Evolutionary conservation across 306 rosid genomes (phyloP), one percentile per base, ranked within the genome.

Genomic region (Vigna reflexopilosa): DNA sequence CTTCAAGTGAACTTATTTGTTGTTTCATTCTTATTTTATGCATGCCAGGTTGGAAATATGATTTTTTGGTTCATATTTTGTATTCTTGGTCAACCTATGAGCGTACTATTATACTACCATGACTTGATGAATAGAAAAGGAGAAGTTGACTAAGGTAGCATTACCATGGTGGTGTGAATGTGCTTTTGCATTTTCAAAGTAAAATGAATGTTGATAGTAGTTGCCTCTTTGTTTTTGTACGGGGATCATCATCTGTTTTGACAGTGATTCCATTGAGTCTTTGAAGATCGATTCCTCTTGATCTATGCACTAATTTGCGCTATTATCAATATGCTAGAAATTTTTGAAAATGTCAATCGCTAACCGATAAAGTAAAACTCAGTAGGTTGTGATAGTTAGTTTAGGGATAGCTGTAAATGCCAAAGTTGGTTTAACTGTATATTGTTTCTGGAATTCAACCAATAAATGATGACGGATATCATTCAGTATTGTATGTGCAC

Each of bases 81-180:
- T 71, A 95, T 95, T 81, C 87, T 95, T 36, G 99, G 99, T 22
- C 99, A 95, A 84, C 99, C 98, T 5, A 95, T 89, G 98, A 88
- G 93, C 48, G 81, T 95, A 70, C 88, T 95, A 66, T 85, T 95
- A 5, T 95, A 95, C 78, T 95, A 95, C 86, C 99, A 95, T 20
- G 99, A 95, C 87, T 78, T 93, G 91, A 88, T 95, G 96, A 95
- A 91, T 85, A 83, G 92, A 71, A 86, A 89, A 66, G 92, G 89
- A 76, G 75, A 77, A 77, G 38, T 67, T n/a, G 85, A 85, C 62
- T 86, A 78, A 86, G 64, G 52, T 66, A 38, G 22, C 7, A 30
- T 24, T 22, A 6, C 70, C 78, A 52, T 51, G 72, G 6, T 45
- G 58, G 38, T 24, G 30, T 50, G 67, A 81, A 75, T 71, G 55